These are phyloP conservation scores for Lepidium africanum DNA, from an alignment of 345 rosid genomes.

Conservation along the genomic window DNA sequence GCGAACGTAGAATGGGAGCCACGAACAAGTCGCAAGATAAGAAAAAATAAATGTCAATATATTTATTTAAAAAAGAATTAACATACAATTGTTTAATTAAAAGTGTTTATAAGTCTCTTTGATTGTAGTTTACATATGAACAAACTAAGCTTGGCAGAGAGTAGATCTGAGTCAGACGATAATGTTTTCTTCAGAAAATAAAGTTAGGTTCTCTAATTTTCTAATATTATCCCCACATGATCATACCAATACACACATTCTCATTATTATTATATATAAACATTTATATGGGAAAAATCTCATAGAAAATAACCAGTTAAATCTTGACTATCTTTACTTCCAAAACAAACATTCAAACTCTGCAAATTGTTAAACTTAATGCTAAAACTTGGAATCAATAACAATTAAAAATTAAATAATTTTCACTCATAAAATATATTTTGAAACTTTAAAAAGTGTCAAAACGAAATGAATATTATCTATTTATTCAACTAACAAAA, in stretches of 20 bases:
- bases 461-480: no score
- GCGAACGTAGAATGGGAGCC: conserved; percentile 41
- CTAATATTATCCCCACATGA: conserved; percentile 20
- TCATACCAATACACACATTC: conserved; percentile 9
- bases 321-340: no score
- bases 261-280: no score
- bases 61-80: not conserved
- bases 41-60: conserved; percentile 18
- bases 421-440: no score
- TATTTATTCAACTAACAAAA: no score
- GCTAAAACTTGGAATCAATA: no score
- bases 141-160: conserved; percentile 18
- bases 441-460: no score
- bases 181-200: conserved; percentile 21
- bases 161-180: conserved; percentile 45
- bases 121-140: conserved; percentile 21
- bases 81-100: conserved; percentile 13
- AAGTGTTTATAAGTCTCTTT: conserved; percentile 29
- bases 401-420: no score
- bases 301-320: no score
- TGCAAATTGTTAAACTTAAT: no score
- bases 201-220: conserved; percentile 30
- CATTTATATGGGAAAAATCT: no score
- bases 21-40: conserved; percentile 35
- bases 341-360: no score